These are phyloP conservation scores for Hymenoscyphus albidus DNA, from an alignment of 2,329 filamentous ascomycete species.

Conservation along the genomic window DNA sequence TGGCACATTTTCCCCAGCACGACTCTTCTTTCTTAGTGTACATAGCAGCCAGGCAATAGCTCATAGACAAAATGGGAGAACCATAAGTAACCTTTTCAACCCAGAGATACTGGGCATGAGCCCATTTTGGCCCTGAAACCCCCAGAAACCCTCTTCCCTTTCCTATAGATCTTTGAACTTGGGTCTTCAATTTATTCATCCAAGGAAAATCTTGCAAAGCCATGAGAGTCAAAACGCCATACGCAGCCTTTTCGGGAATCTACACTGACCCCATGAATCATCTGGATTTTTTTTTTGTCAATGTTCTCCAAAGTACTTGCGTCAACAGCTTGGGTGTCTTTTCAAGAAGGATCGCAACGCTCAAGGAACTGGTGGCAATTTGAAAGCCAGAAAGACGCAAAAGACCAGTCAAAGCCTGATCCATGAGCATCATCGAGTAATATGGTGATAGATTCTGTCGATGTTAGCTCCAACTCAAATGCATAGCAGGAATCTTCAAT, in stretches of 20 bases:
- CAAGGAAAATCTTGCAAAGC: not conserved
- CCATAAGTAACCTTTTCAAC: not conserved
- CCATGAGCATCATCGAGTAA: not conserved
- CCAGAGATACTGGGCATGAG: not conserved
- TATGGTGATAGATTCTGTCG: not conserved
- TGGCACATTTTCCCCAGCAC: not conserved
- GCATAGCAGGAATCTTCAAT: not conserved
- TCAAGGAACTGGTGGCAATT: too few species aligned
- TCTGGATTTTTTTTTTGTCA: not conserved
- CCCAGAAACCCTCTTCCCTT: not conserved
- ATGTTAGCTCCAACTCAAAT: too few species aligned
- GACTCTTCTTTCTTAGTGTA: not conserved
- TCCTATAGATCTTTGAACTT: not conserved
- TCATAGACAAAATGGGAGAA: not conserved
- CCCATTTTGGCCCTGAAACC: not conserved
- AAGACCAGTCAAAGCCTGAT: too few species aligned
- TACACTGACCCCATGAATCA: not conserved
- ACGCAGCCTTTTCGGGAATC: not conserved
- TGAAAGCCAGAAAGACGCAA: too few species aligned
- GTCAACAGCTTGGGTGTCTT: not conserved
- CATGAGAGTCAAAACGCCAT: not conserved
- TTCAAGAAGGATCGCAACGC: not conserved
- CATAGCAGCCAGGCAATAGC: not conserved
- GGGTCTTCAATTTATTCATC: not conserved
- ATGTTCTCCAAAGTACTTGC: not conserved